phyloP scores from a whole-genome alignment of 176 grass and related monocot species.

The Tillandsia fasciculata region DNA sequence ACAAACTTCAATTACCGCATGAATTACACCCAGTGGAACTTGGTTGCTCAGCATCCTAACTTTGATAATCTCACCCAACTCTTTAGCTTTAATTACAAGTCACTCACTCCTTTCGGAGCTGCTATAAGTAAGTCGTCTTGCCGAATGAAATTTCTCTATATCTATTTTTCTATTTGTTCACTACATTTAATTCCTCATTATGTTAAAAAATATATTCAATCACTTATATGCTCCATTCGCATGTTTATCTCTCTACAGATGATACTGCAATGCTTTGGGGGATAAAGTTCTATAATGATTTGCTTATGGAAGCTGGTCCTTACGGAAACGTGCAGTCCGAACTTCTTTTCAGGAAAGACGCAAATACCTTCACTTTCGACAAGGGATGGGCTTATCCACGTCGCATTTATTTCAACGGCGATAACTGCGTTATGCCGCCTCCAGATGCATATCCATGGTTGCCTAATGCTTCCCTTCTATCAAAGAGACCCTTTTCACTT shows the following conservation, averaged over 20 bases:
- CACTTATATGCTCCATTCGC: not conserved
- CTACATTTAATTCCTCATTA: not conserved
- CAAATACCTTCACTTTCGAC: slow-evolving; percentile 46
- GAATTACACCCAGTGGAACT: slow-evolving; percentile 91
- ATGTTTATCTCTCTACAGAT: slow-evolving; percentile 34
- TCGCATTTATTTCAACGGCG: slow-evolving; percentile 81
- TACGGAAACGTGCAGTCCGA: slow-evolving; percentile 74
- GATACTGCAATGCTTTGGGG: slow-evolving; percentile 94
- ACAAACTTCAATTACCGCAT: slow-evolving; percentile 94
- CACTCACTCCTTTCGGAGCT: slow-evolving; percentile 65
- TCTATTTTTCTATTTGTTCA: not conserved
- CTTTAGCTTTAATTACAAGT: slow-evolving; percentile 91
- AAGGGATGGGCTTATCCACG: slow-evolving; percentile 87
- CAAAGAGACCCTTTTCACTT: slow-evolving; percentile 45
- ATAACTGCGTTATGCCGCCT: slow-evolving; percentile 80
- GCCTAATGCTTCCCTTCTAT: slow-evolving; percentile 55
- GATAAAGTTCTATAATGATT: slow-evolving; percentile 86
- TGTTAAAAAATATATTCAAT: not conserved
- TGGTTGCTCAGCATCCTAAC: slow-evolving; percentile 79
- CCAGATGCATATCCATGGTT: slow-evolving; percentile 73
- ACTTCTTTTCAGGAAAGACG: slow-evolving; percentile 60
- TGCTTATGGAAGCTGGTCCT: slow-evolving; percentile 67
- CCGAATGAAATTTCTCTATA: not conserved
- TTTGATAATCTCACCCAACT: slow-evolving; percentile 63
- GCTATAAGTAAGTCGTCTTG: slow-evolving; percentile 59